A percentile compares a stretch with the other conserved stretches of the same genome.
phyloP scores from a whole-genome alignment of 169 alveolate genomes.

The Plasmodium coatneyi region DNA sequence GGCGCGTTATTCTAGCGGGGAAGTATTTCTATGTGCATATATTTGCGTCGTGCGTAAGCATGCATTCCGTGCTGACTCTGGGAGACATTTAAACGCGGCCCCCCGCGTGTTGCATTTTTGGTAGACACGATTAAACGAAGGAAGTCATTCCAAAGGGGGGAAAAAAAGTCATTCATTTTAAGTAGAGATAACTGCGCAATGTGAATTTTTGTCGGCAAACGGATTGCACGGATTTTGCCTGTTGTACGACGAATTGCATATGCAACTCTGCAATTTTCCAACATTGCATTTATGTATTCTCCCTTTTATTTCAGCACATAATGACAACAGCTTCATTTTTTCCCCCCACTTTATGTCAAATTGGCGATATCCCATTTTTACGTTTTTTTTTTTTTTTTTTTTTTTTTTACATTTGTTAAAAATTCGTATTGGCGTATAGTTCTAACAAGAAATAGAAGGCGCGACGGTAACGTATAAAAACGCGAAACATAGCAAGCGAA shows the following conservation, averaged over 20 bases:
- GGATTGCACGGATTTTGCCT: neutral
- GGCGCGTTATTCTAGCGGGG: neutral
- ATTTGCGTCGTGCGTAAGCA: neutral
- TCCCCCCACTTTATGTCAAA: neutral
- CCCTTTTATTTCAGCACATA: neutral
- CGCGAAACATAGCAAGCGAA: neutral
- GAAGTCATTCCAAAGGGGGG: neutral
- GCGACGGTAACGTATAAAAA: neutral
- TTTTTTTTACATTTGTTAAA: neutral
- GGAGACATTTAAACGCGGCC: neutral
- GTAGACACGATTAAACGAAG: neutral
- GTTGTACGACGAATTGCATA: neutral
- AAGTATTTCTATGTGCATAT: neutral
- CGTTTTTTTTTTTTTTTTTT: neutral
- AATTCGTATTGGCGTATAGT: neutral
- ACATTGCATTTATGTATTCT: neutral
- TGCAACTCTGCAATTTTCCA: neutral
- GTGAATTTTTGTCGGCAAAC: neutral
- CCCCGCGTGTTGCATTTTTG: neutral
- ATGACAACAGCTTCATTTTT: neutral
- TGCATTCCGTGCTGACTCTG: neutral
- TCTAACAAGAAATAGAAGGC: neutral
- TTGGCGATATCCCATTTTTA: neutral
- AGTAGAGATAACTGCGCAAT: neutral
- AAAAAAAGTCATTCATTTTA: neutral